Percentiles rank a stretch among this genome's conserved stretches.
phyloP scores from a whole-genome alignment of 2,329 filamentous ascomycete species.

The Monosporascus sp. region DNA sequence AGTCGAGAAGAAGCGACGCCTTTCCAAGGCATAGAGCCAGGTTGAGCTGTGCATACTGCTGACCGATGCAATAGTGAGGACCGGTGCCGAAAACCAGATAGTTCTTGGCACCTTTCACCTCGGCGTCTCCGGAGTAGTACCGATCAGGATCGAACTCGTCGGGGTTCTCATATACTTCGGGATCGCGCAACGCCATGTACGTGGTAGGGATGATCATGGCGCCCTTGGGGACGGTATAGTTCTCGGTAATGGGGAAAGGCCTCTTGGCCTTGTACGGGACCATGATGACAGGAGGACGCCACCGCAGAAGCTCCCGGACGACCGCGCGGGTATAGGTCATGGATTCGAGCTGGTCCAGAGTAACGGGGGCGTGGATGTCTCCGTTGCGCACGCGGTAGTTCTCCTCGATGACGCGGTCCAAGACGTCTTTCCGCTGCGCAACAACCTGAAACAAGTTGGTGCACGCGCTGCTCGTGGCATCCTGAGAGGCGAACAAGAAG shows the following conservation, averaged over 20 bases:
- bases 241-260: constrained; percentile 80
- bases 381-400: constrained; percentile 73
- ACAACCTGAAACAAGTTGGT: constrained; percentile 95
- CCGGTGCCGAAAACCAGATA: constrained; percentile 94
- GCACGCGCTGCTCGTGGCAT: constrained; percentile 87
- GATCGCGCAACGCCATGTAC: constrained; percentile 86
- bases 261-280: constrained; percentile 95
- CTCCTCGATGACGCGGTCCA: constrained; percentile 88
- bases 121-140: constrained; percentile 85
- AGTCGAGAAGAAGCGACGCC: constrained; percentile 80
- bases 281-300: constrained; percentile 95
- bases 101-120: constrained; percentile 84
- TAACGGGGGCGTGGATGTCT: constrained; percentile 62
- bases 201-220: constrained; percentile 93
- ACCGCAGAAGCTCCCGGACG: constrained; percentile 85
- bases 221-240: constrained; percentile 88
- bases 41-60: constrained; percentile 86
- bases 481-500: constrained; percentile 95
- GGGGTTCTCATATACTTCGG: constrained; percentile 84
- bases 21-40: constrained; percentile 86
- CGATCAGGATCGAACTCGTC: constrained; percentile 86
- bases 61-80: constrained; percentile 93
- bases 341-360: constrained; percentile 81
- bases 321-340: constrained; percentile 88
- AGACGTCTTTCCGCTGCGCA: constrained; percentile 87